phyloP scores from a whole-genome alignment of 2,329 filamentous ascomycete genomes.

The Ilyonectria mors-panacis region DNA sequence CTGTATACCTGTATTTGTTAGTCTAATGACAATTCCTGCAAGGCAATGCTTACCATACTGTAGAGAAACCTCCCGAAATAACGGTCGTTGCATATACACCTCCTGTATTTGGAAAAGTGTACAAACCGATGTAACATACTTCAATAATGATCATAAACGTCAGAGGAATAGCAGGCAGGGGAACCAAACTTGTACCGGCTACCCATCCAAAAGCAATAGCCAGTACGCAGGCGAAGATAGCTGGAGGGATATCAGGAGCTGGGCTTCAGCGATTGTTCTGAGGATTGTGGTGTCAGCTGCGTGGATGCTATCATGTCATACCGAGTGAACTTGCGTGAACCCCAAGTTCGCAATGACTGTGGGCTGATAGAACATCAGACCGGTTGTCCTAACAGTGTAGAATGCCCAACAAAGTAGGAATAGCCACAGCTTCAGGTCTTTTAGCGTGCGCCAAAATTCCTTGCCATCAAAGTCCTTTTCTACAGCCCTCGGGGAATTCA shows the following conservation, averaged over 20 bases:
- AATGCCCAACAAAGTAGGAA: conserved; percentile 30
- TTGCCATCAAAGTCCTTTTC: conserved; percentile 58
- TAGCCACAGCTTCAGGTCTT: conserved; percentile 61
- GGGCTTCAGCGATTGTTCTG: conserved; percentile 61
- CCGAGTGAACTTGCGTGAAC: conserved; percentile 51
- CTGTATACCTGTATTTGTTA: conserved; percentile 43
- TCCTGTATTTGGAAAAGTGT: conserved; percentile 61
- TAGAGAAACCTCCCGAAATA: conserved; percentile 59
- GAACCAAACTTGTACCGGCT: conserved; percentile 59
- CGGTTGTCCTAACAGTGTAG: background rate
- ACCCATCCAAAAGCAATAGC: conserved; percentile 59
- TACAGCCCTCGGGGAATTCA: conserved; percentile 58
- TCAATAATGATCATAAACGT: conserved; percentile 59
- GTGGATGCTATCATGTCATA: background rate
- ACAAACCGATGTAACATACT: conserved; percentile 61
- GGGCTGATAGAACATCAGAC: background rate
- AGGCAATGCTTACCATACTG: conserved; percentile 55
- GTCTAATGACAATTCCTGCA: too few species aligned
- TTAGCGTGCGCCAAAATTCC: conserved; percentile 57
- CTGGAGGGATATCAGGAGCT: conserved; percentile 66
- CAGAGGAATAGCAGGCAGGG: conserved; percentile 61
- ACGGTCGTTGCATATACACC: conserved; percentile 64
- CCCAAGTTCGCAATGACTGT: conserved; percentile 12
- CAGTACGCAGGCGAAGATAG: conserved; percentile 58
- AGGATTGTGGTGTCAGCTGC: background rate